Evolutionary conservation across 2,329 filamentous ascomycete species (phyloP), one percentile per base, ranked within the genome.

Genomic region (Ascochyta fabae): DNA sequence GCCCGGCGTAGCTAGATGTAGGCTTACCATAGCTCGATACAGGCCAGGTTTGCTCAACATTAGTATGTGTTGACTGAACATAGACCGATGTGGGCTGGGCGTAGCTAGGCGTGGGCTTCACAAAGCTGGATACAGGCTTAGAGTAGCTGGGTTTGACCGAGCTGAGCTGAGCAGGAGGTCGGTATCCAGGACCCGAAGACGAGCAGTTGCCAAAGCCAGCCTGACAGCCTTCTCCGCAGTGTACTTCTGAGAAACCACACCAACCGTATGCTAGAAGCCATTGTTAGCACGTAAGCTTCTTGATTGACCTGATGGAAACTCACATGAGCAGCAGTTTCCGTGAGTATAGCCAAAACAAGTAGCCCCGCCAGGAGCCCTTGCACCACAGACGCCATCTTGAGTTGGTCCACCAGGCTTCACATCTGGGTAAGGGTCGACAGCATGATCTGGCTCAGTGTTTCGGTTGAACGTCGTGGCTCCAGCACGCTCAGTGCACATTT

Each of bases 401-500:
- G 57, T 48, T 22, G 38, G 19, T 5, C 34, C 4, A 4, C 36
- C 39, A 22, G 50, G 49, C n/a, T 26, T 51, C 19, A 15, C 26
- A 24, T 29, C 12, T 12, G 44, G 16, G 45, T 48, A 10, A 29
- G 24, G 6, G 6, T 39, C 34, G 16, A 15, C 29, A 36, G 35
- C n/a, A n/a, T 36, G 39, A 24, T 15, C 27, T 6, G 48, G 27
- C 41, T 48, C 16, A 12, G 13, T 7, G 12, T 48, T n/a, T 27
- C 34, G 45, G 27, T 54, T 27, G 13, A 40, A 56, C 2, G 55
- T 65, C 36, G 41, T 41, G 3, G 41, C 35, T 10, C 61, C 65
- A 35, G 40, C 26, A 3, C 47, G 16, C 9, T 65, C 47, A 12
- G 52, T 64, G 36, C 68, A 71, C 4, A 53, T 57, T 46, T 66